Percentiles rank a stretch among this genome's conserved stretches.
Evolutionary conservation across 371 early-diverging fungal genomes (phyloP).

Genomic region (Massospora cicadina): DNA sequence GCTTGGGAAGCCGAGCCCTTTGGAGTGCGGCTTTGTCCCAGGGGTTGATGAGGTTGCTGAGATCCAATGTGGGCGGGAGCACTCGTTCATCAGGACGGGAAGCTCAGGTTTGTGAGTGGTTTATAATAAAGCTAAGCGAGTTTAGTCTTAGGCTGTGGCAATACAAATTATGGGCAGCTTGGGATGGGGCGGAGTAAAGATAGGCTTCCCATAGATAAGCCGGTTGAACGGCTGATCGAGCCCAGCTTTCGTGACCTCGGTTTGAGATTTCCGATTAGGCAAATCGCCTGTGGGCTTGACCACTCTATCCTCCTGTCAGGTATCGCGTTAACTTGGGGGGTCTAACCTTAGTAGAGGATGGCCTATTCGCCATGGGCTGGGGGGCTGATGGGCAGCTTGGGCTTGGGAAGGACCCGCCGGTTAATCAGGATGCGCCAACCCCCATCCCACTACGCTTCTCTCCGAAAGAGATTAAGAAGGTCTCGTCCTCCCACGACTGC

Average conservation of each 20-base stretch:
- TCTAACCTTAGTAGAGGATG: constrained; percentile 19
- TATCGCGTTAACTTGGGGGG: constrained; percentile 10
- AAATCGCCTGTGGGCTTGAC: constrained; percentile 54
- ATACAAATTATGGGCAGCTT: constrained; percentile 22
- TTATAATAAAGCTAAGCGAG: not conserved
- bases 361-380: constrained; percentile 60
- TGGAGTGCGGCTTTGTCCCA: not conserved
- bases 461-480: constrained; percentile 23
- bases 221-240: constrained; percentile 16
- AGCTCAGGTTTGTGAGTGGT: not conserved
- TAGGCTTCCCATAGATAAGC: constrained; percentile 7
- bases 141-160: constrained; percentile 19
- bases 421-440: constrained; percentile 26
- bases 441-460: constrained; percentile 16
- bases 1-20: too few relatives aligned
- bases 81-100: not conserved
- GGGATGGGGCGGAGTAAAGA: constrained; percentile 17
- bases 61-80: not conserved
- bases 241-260: constrained; percentile 14
- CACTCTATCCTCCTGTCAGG: constrained; percentile 43
- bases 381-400: constrained; percentile 67
- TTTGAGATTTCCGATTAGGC: constrained; percentile 21
- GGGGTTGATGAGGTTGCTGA: not conserved
- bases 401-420: constrained; percentile 25
- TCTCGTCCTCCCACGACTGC: constrained; percentile 51